Evolutionary conservation across 441 rosid genomes (phyloP).

Genomic region (Omphalea diandra): DNA sequence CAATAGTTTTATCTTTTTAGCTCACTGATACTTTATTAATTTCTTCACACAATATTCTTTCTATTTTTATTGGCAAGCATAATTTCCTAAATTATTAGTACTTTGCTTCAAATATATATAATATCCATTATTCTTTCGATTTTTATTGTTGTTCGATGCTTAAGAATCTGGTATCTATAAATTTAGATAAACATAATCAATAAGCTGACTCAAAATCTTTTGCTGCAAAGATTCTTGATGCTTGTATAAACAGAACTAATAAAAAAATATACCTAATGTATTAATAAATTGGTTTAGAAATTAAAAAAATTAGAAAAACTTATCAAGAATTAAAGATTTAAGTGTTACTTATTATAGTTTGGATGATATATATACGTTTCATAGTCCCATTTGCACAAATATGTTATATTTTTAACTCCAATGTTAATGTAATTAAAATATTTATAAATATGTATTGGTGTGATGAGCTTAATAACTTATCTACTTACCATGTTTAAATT

Average conservation of each 20-base stretch:
- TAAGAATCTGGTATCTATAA: neutral
- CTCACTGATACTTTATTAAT: conserved; percentile 3
- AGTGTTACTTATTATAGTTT: no score
- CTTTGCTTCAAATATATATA: neutral
- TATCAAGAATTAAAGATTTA: no score
- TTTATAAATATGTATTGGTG: no score
- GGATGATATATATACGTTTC: no score
- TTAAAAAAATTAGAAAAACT: no score
- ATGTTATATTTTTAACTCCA: no score
- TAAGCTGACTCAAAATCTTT: conserved; percentile 16
- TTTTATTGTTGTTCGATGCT: neutral
- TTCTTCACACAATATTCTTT: neutral
- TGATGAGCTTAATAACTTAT: no score
- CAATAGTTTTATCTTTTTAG: neutral
- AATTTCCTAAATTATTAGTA: neutral
- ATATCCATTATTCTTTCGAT: neutral
- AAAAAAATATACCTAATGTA: neutral
- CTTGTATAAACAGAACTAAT: neutral
- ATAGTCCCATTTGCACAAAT: no score
- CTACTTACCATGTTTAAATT: no score
- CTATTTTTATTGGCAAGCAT: neutral
- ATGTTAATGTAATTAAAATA: no score
- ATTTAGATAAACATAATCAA: conserved; percentile 12
- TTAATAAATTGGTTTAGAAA: no score
- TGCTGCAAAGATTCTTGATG: neutral